A percentile compares a stretch with the other conserved stretches of the same genome.
These are phyloP conservation scores for Diaporthe citriasiana DNA, from an alignment of 2,329 filamentous ascomycete genomes.

Conservation along the genomic window DNA sequence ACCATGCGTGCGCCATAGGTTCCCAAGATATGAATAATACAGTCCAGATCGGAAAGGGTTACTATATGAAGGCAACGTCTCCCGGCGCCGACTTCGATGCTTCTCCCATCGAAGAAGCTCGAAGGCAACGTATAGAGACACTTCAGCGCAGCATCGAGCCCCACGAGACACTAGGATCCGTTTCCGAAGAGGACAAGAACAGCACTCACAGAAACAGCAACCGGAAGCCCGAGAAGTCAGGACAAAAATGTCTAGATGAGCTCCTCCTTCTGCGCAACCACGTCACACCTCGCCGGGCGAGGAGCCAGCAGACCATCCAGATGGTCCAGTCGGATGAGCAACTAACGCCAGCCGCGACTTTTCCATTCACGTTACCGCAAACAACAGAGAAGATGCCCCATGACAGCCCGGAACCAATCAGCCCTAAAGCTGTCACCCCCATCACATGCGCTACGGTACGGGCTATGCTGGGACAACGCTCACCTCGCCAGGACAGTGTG, in stretches of 20 bases:
- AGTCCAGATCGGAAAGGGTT: neutral
- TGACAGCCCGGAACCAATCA: neutral
- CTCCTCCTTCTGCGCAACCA: neutral
- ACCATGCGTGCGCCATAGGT: neutral
- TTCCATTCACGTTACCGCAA: neutral
- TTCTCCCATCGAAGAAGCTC: neutral
- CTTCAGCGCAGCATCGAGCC: neutral
- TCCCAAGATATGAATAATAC: neutral
- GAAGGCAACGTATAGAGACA: neutral
- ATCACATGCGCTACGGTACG: neutral
- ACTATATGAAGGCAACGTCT: slow-evolving; percentile 1
- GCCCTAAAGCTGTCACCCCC: no score
- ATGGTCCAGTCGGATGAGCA: neutral
- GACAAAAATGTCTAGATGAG: neutral
- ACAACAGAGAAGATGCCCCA: neutral
- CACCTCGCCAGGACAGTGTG: neutral
- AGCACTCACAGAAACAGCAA: no score
- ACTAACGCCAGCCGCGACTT: neutral
- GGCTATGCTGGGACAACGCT: neutral
- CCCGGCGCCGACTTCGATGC: neutral
- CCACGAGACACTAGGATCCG: neutral
- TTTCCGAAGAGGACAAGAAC: neutral
- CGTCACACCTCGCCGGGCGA: neutral
- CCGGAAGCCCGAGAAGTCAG: neutral
- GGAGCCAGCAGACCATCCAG: neutral